Conservation (phyloP, 2,329 filamentous ascomycete genomes). For the Hymenoscyphus repandus region DNA sequence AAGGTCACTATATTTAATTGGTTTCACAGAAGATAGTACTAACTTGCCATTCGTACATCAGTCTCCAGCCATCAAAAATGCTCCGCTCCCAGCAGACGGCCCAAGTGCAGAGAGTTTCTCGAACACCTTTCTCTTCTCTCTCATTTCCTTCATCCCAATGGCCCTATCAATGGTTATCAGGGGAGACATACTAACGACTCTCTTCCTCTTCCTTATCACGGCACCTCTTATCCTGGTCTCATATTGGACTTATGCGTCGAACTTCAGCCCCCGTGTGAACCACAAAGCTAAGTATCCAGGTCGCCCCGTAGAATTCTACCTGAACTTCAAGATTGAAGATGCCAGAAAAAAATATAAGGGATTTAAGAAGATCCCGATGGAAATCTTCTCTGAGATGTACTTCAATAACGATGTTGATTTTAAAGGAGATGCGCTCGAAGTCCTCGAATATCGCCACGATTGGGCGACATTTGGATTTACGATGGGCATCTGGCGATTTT, state of each 20-base stretch:
- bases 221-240: constrained; percentile 70
- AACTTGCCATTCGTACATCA: constrained; percentile 32
- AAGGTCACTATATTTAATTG: not conserved
- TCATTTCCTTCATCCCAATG: constrained; percentile 67
- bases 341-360: constrained; percentile 65
- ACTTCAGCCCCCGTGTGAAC: constrained; percentile 81
- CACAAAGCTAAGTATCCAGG: constrained; percentile 87
- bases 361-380: constrained; percentile 76
- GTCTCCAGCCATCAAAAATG: constrained; percentile 91
- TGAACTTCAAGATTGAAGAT: constrained; percentile 65
- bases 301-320: constrained; percentile 84
- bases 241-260: constrained; percentile 78
- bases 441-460: constrained; percentile 91
- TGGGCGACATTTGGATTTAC: constrained; percentile 96
- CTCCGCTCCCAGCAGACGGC: constrained; percentile 84
- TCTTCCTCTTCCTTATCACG: constrained; percentile 80
- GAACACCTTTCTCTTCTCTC: constrained; percentile 67
- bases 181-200: constrained; percentile 78
- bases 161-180: constrained; percentile 79
- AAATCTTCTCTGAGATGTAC: constrained; percentile 97
- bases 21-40: not conserved
- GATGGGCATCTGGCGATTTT: constrained; percentile 75
- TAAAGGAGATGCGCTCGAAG: constrained; percentile 86
- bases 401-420: constrained; percentile 92
- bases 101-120: constrained; percentile 82